phyloP scores from a whole-genome alignment of 2,329 filamentous ascomycete genomes.

The Colletotrichum salicis region DNA sequence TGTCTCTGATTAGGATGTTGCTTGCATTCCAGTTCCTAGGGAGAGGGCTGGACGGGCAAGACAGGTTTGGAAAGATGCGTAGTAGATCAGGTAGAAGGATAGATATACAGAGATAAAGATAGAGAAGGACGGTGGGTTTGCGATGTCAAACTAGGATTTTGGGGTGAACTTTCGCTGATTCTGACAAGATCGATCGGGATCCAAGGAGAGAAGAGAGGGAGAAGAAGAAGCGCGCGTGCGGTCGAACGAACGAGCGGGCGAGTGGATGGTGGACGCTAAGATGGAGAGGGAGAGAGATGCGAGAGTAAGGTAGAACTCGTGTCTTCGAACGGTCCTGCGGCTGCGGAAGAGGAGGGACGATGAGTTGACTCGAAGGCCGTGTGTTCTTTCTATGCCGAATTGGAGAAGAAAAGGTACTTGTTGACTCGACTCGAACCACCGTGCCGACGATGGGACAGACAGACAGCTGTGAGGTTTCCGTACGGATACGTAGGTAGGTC shows the following conservation, averaged over 20 bases:
- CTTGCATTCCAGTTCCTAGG: conserved; percentile 30
- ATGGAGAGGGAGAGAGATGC: neutral
- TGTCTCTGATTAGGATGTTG: conserved; percentile 23
- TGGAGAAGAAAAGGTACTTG: neutral
- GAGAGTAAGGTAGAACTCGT: neutral
- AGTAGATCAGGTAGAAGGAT: neutral
- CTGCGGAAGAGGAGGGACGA: neutral
- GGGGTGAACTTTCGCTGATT: neutral
- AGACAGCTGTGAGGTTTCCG: neutral
- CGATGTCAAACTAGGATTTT: neutral
- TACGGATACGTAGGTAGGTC: too few relatives aligned
- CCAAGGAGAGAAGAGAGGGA: neutral
- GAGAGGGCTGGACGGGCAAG: conserved; percentile 9
- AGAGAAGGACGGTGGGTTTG: neutral
- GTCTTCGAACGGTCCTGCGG: neutral
- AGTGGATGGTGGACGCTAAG: neutral
- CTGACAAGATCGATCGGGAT: neutral
- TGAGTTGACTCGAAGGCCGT: conserved; percentile 8
- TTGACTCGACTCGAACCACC: conserved; percentile 5
- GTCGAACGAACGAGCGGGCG: neutral
- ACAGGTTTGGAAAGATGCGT: neutral
- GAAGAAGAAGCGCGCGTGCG: neutral
- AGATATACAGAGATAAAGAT: neutral
- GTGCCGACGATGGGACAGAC: neutral
- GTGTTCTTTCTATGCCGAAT: neutral